phyloP scores from a whole-genome alignment of 2,329 filamentous ascomycete genomes.

The Endoconidiophora polonica region DNA sequence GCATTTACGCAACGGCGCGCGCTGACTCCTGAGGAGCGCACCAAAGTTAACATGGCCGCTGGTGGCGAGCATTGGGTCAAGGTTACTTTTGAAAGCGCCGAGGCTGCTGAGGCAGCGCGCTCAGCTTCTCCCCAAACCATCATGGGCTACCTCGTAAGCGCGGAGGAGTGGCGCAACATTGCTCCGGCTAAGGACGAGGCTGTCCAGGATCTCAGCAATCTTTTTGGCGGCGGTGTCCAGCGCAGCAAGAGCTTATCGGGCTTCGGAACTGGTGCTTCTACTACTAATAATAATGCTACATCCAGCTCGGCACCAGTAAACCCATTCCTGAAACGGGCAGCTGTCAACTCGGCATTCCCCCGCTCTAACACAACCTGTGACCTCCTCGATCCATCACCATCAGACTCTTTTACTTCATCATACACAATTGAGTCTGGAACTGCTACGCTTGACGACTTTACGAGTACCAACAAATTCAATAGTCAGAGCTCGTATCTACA shows the following conservation, averaged over 20 bases:
- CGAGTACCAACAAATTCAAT: not conserved
- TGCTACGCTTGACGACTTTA: conserved; percentile 26
- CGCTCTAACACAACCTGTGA: conserved; percentile 1
- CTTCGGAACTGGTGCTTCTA: not conserved
- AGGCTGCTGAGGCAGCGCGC: conserved; percentile 52
- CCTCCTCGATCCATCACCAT: not conserved
- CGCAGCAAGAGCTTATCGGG: conserved; percentile 4
- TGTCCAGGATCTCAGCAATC: conserved; percentile 32
- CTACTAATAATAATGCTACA: not conserved
- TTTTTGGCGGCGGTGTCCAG: conserved; percentile 2
- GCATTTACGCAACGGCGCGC: conserved; percentile 48
- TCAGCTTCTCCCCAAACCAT: conserved; percentile 57
- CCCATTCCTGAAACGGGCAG: conserved; percentile 5
- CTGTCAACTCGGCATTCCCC: not conserved
- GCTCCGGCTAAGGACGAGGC: conserved; percentile 48
- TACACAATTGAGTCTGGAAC: conserved; percentile 25
- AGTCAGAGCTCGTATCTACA: conserved; percentile 7
- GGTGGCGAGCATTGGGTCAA: conserved; percentile 89
- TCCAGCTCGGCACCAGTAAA: not conserved
- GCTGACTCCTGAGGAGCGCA: conserved; percentile 55
- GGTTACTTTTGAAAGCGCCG: conserved; percentile 59
- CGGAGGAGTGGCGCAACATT: conserved; percentile 50
- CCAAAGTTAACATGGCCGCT: conserved; percentile 63
- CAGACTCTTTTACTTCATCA: conserved; percentile 1
- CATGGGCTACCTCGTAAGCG: conserved; percentile 49